These are phyloP conservation scores for Cystofilobasidium ferigula DNA, from an alignment of 768 basidiomycete species.

Conservation along the genomic window DNA sequence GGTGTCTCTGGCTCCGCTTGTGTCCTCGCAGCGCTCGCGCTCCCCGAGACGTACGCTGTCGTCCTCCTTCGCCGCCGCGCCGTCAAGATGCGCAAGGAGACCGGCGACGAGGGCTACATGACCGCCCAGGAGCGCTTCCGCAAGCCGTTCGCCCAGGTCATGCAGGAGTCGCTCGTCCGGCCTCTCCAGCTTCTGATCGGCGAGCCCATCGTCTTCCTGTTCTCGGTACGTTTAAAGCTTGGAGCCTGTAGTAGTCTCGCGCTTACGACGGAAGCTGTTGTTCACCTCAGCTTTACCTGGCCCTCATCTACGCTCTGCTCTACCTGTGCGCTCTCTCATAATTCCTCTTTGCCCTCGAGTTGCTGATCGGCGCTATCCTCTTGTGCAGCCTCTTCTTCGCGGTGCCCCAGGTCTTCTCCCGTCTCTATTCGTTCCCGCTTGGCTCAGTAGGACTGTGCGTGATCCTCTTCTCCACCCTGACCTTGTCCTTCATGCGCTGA, in stretches of 20 bases:
- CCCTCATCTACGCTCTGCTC: slow-evolving; percentile 11
- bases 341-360: too few relatives aligned
- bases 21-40: neutral
- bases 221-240: neutral
- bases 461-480: too few relatives aligned
- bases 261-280: too few relatives aligned
- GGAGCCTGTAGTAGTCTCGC: too few relatives aligned
- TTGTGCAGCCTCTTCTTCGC: slow-evolving; percentile 17
- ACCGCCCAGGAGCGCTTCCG: slow-evolving; percentile 33
- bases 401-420: slow-evolving; percentile 10
- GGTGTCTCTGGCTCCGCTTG: neutral
- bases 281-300: neutral
- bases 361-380: too few relatives aligned
- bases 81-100: slow-evolving; percentile 28
- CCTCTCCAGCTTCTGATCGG: slow-evolving; percentile 33
- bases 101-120: slow-evolving; percentile 27
- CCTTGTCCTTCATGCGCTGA: slow-evolving; percentile 13
- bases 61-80: slow-evolving; percentile 23
- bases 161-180: slow-evolving; percentile 31
- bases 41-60: slow-evolving; percentile 21
- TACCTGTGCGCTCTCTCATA: neutral
- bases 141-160: slow-evolving; percentile 30
- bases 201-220: slow-evolving; percentile 31
- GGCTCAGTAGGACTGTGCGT: slow-evolving; percentile 20
- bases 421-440: slow-evolving; percentile 14